Base-by-base conservation (phyloP, 2,329 filamentous ascomycete species). In the Penicillium sp. region DNA sequence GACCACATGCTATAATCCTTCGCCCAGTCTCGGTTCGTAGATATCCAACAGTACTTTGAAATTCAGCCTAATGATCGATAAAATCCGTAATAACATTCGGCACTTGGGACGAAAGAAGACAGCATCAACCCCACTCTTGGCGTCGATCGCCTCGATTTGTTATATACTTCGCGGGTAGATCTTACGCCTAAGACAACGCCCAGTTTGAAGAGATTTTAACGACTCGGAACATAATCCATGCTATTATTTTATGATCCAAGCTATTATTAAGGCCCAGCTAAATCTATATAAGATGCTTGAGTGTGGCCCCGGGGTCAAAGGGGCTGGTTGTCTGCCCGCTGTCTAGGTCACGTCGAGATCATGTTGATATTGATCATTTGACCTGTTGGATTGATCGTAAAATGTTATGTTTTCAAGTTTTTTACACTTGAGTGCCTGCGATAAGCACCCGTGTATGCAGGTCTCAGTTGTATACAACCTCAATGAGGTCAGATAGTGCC, bases 111-210 rank as follows among this genome's bases (percentile, higher is more conserved):
- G 21, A 21, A 10, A 17, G 17, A 48, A 23, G 31, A 48, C 9
- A 21, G 29, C 21, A 21, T 25, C 29, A 45, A 47, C 50, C 50
- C 40, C 50, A 53, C 40, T 46, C 50, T 53, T 53, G 50, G 50
- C 41, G 29, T 45, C 25, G 50, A 52, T 52, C 31, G 1, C 19
- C 10, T 50, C 19, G 35, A 27, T 41, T 29, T 50, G 35, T 13
- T 50, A 21, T 50, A 21, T 50, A 21, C 37, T 41, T 13, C 25
- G 15, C 25, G 37, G 37, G 37, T 31, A 42, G 37, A 42, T 42
- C 37, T 29, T 9, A 31, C 13, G 13, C 4, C 13, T 19, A 25
- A 37, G 29, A 49, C 29, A 48, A 35, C 29, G 13, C 31, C 31
- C 19, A 13, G 47, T 13, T 12, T 29, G 46, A 23, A 35, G 29